Percentiles rank a stretch among this genome's conserved stretches.
phyloP scores from a whole-genome alignment of 345 rosid species.

The Chamaenerion angustifolium region DNA sequence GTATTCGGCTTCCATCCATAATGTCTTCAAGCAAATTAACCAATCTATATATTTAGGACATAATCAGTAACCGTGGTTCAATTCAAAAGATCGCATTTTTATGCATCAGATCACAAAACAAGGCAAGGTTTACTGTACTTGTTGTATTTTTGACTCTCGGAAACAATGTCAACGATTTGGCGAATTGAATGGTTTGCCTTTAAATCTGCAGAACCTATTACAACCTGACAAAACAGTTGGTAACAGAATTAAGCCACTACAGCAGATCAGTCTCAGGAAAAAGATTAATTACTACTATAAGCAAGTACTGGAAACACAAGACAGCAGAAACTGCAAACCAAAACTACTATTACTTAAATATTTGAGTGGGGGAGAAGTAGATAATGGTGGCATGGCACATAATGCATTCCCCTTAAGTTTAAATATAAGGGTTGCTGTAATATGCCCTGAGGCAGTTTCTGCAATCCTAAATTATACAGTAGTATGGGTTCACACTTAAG shows the following conservation, averaged over 20 bases:
- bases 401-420: too few species aligned
- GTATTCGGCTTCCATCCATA: constrained; percentile 97
- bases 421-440: too few species aligned
- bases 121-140: constrained; percentile 29
- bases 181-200: constrained; percentile 96
- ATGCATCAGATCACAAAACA: background rate
- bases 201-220: constrained; percentile 81
- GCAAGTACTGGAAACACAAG: too few species aligned
- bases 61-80: background rate
- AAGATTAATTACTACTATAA: too few species aligned
- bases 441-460: too few species aligned
- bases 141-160: constrained; percentile 91
- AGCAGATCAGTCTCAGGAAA: background rate
- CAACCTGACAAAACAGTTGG: constrained; percentile 34
- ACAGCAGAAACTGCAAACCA: too few species aligned
- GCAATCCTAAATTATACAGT: too few species aligned
- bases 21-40: constrained; percentile 95
- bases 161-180: constrained; percentile 77
- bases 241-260: background rate
- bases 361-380: too few species aligned
- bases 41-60: constrained; percentile 33
- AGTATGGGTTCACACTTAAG: too few species aligned
- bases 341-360: too few species aligned
- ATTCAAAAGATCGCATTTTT: background rate
- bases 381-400: too few species aligned